Conservation (phyloP, 1,139 yeast species). For the Kodamaea sp. region DNA sequence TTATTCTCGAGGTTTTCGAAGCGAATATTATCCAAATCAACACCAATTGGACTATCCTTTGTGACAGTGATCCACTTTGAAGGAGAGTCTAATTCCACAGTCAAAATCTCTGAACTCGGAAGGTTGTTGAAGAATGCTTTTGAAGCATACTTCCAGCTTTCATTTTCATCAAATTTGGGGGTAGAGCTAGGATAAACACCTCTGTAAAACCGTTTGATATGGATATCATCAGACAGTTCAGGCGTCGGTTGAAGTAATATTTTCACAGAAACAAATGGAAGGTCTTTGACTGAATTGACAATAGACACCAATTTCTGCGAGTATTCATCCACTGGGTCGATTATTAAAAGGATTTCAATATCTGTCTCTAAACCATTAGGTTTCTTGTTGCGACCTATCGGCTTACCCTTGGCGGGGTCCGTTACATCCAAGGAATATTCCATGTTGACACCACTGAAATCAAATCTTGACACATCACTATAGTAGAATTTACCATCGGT, state of each 20-base stretch:
- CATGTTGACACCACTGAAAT: constrained; percentile 37
- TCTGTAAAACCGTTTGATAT: constrained; percentile 61
- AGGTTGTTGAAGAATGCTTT: constrained; percentile 25
- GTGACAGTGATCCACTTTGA: constrained; percentile 64
- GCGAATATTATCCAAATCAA: constrained; percentile 65
- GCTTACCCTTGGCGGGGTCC: constrained; percentile 8
- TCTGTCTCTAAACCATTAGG: constrained; percentile 22
- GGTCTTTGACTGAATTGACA: constrained; percentile 44
- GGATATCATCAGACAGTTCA: constrained; percentile 31
- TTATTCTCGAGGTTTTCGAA: constrained; percentile 30
- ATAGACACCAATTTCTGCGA: constrained; percentile 65
- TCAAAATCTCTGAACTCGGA: constrained; percentile 52
- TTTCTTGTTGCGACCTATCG: too few relatives aligned
- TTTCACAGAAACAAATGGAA: constrained; percentile 49
- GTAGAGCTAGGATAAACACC: constrained; percentile 39
- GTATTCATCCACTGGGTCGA: constrained; percentile 72
- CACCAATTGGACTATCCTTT: constrained; percentile 33
- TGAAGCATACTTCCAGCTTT: constrained; percentile 22
- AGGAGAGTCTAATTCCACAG: constrained; percentile 65
- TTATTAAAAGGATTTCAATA: constrained; percentile 55
- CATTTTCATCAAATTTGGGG: constrained; percentile 44
- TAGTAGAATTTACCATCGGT: constrained; percentile 38
- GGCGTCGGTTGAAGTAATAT: constrained; percentile 59
- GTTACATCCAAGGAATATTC: constrained; percentile 34
- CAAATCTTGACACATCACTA: constrained; percentile 43